Base-by-base conservation (phyloP, 371 early-diverging fungal genomes). In the Haplosporangium sp. region DNA sequence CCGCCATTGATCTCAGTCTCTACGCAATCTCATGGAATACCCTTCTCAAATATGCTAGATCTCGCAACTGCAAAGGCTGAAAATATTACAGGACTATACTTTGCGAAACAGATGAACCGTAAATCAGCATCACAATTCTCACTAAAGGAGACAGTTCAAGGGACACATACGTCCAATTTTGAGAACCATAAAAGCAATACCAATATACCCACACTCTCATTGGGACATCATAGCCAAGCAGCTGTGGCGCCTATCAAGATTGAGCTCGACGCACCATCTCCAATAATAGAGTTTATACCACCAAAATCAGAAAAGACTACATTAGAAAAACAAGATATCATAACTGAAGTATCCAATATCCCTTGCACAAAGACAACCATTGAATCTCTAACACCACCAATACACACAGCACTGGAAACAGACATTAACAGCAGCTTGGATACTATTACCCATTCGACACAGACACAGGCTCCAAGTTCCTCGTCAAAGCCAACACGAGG, bases 61-160 rank as follows among this genome's bases (percentile, higher is more conserved):
- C 48, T 77, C 34, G 77, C 77, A 17, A 77, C 77, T 4, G 77
- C 77, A 47, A 77, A 77, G 48, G 77, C 77, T 2, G 77, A 77
- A 19, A 77, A 77, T 40, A 77, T 77, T 52, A 77, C 77, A 11
- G 77, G 77, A 27, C 63, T 77, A 17, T 77, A 77, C 53, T 77
- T 64, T 69, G 77, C 69, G 10, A 72, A 65, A 57, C 77, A 77
- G 59, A 69, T 77, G 77, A 71, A 72, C 27, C 35, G 66, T 2
- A 45, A 45, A 38, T 19, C 68, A 47, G 19, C 57, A 13, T 15
- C 71, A 6, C 11, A 27, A 4, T 50, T 45, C 39, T 34, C 45
- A 4, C 20, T n/a, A 11, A 61, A 8, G n/a, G 34, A 39, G 6
- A 55, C 69, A 1, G 0, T 39, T 44, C 13, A 19, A 15, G 40